Conservation (phyloP, 2,329 filamentous ascomycete species). For the Sporothrix inflata region DNA sequence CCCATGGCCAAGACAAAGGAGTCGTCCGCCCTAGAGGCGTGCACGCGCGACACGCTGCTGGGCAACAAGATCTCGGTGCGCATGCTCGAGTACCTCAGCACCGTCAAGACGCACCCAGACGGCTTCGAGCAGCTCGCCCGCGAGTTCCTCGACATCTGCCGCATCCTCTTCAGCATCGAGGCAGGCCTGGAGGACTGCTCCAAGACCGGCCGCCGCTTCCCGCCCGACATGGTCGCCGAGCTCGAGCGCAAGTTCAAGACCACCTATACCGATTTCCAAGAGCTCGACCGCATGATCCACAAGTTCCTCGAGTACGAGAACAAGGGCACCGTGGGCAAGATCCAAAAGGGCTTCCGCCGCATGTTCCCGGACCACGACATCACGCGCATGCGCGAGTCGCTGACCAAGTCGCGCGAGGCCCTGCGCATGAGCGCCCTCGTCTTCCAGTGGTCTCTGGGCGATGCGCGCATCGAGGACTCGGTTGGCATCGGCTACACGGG, state of each 20-base stretch:
- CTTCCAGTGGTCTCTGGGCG: constrained; percentile 67
- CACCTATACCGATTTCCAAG: constrained; percentile 63
- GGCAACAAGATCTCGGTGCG: constrained; percentile 67
- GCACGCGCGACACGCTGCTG: constrained; percentile 60
- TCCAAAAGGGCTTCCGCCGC: constrained; percentile 65
- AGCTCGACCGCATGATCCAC: constrained; percentile 64
- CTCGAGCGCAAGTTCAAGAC: constrained; percentile 66
- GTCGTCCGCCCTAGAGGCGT: constrained; percentile 52
- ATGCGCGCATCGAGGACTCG: constrained; percentile 60
- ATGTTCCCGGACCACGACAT: constrained; percentile 66
- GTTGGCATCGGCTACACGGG: constrained; percentile 70
- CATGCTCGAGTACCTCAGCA: constrained; percentile 66
- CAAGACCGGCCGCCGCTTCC: constrained; percentile 54
- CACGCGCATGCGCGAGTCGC: constrained; percentile 59
- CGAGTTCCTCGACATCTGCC: constrained; percentile 69
- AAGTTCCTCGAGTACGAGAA: constrained; percentile 66
- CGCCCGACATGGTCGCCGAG: constrained; percentile 64
- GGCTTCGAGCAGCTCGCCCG: constrained; percentile 64
- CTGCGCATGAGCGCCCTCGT: constrained; percentile 66
- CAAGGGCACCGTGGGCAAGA: constrained; percentile 61
- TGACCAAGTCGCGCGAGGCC: constrained; percentile 62
- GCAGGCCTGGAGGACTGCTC: constrained; percentile 60
- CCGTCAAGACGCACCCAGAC: constrained; percentile 56
- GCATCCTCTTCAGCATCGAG: constrained; percentile 70
- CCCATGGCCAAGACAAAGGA: constrained; percentile 39